Evolutionary conservation across 23 red algal species (phyloP), one percentile per base, ranked within the genome.

Genomic region (Gracilaria domingensis): DNA sequence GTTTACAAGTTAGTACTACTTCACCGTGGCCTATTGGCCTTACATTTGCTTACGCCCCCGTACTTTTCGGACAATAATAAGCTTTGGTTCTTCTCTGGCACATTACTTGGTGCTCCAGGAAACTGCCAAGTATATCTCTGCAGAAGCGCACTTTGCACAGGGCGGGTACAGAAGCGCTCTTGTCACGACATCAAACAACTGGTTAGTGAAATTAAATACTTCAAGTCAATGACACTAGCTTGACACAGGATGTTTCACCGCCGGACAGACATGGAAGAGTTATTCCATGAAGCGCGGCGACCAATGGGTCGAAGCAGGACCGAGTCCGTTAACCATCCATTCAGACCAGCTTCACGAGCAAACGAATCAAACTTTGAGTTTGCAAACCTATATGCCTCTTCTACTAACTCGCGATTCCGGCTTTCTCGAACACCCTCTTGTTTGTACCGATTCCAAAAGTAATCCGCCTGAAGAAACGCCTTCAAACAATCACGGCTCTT

Each of bases 361-460:
- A 98, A 98, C 24, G 58, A 54, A 72, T 90, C 90, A 86, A 98
- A 98, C 47, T 81, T 62, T 16, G 76, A 66, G 64, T 93, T 85
- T 49, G 91, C 84, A 75, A 90, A 90, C 45, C 73, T 79, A 49
- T 98, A 90, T 34, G 90, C 88, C 20, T 98, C 89, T 78, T 98
- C 95, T 6, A 98, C 61, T 55, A 98, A 80, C 17, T 83, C 62
- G 16, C 95, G 90, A 81, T 98, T 93, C 4, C 90, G 90, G 74
- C 73, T 78, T 29, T 89, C 85, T 49, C 90, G 81, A 50, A 86
- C 67, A 28, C 95, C 95, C 23, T 62, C 65, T 51, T 82, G 29
- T 55, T 72, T 95, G 88, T 98, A 98, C 21, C 80, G 88, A 34
- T 91, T 85, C 95, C 95, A 98, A 94, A 98, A 98, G 36, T 82